Evolutionary conservation across 345 rosid species (phyloP), one percentile per base, ranked within the genome.

Genomic region (Bruguiera gymnorhiza): DNA sequence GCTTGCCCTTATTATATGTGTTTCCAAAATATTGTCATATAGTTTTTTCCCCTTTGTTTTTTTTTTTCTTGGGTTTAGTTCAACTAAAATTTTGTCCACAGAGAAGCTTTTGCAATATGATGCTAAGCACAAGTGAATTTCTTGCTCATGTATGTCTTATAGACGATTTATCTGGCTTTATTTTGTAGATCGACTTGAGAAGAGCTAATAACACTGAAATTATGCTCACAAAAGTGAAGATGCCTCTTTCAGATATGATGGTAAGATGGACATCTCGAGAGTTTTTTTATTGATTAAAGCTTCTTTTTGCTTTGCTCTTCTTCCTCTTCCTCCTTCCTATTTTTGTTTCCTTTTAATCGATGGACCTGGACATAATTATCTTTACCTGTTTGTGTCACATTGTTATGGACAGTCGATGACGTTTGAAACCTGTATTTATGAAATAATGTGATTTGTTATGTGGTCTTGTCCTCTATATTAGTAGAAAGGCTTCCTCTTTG

Each of bases 181-280:
- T 48, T 30, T 72, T 86, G 75, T 80, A 96, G 99, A 67, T 96
- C 77, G 99, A 96, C 65, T 80, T 96, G 75, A 83, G 99, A 78
- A 90, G 99, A 84, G 98, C 99, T 75, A 85, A 96, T 78, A 96
- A 96, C 87, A 96, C 98, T 59, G 98, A 96, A 85, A 95, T 95
- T 74, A 95, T 96, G 99, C 99, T 96, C 74, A 96, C 99, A 54
- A 96, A 96, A 86, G 97, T 96, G 57, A 96, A 96, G 87, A 96
- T 96, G 99, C 96, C 97, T 13, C 90, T 96, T 64, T 77, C 98
- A 62, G 97, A 92, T 84, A 89, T 96, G 99, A 96, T 92, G 99
- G 99, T 96, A 84, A 86, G 91, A 75, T 77, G 63, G 70, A 69
- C 56, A 76, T 21, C 56, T 34, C 21, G 23, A 37, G 31, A 16